phyloP scores from a whole-genome alignment of 1,284 basidiomycete species.

The Blastosporella zonata region DNA sequence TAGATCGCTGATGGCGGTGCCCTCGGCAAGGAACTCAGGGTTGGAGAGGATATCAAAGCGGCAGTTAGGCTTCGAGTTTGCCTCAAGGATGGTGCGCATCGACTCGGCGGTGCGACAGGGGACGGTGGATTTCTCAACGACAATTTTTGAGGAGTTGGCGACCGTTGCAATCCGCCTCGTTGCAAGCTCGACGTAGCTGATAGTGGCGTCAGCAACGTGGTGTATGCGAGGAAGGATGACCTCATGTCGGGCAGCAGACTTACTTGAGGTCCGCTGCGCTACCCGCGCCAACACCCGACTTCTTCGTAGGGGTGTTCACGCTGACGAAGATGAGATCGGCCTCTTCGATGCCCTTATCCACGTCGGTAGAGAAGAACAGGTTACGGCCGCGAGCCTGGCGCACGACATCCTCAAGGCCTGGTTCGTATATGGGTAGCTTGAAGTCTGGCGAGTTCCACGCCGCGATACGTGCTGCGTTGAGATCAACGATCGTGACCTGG shows the following conservation, averaged over 20 bases:
- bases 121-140: conserved; percentile 99
- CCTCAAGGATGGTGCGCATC: conserved; percentile 98
- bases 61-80: conserved; percentile 90
- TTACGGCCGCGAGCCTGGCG: conserved; percentile 87
- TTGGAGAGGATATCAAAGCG: conserved; percentile 99
- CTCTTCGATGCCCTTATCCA: conserved; percentile 90
- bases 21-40: conserved; percentile 98
- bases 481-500: conserved; percentile 94
- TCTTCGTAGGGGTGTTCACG: conserved; percentile 98
- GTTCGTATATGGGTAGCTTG: conserved; percentile 92
- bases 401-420: conserved; percentile 94
- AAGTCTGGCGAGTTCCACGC: conserved; percentile 90
- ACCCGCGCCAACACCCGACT: conserved; percentile 94
- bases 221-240: background rate
- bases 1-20: conserved; percentile 91
- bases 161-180: conserved; percentile 95
- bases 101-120: conserved; percentile 98
- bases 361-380: conserved; percentile 96
- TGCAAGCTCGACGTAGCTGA: conserved; percentile 92
- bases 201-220: conserved; percentile 1
- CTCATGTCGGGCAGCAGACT: conserved; percentile 25
- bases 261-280: conserved; percentile 98
- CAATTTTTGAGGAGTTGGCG: conserved; percentile 91
- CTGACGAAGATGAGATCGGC: conserved; percentile 90
- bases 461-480: conserved; percentile 92